A percentile compares a stretch with the other conserved stretches of the same genome.
Conservation (phyloP, 345 rosid genomes). For the Conringia planisiliqua region DNA sequence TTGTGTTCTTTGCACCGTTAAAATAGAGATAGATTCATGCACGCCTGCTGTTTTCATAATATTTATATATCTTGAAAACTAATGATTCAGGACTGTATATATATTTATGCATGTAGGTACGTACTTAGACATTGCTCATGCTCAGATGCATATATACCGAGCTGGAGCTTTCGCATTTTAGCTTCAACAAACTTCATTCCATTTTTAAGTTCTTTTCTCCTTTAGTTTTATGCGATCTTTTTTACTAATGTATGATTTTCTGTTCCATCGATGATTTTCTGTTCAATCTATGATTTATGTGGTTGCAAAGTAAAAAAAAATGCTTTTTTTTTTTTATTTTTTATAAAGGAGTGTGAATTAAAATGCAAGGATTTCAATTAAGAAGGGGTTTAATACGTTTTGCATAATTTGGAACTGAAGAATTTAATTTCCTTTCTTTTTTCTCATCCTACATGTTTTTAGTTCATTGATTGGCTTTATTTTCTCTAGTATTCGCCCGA, state of each 20-base stretch:
- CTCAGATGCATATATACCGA: slow-evolving; percentile 18
- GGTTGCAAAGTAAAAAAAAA: neutral
- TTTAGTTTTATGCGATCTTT: neutral
- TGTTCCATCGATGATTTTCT: neutral
- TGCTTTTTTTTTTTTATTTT: neutral
- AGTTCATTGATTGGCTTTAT: neutral
- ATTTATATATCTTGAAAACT: neutral
- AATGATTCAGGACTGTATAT: slow-evolving; percentile 1
- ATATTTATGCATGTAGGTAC: neutral
- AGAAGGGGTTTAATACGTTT: neutral
- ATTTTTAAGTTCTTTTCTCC: neutral
- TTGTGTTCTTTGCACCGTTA: slow-evolving; percentile 25
- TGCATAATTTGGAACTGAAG: neutral
- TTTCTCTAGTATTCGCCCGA: neutral
- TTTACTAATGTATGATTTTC: neutral
- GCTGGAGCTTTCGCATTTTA: slow-evolving; percentile 25
- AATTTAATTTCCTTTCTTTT: neutral
- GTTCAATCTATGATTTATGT: neutral
- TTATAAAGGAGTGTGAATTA: neutral
- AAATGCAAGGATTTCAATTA: neutral
- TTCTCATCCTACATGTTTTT: neutral
- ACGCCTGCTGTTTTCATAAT: slow-evolving; percentile 9
- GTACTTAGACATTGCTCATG: slow-evolving; percentile 24
- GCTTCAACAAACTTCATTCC: slow-evolving; percentile 23
- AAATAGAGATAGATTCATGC: slow-evolving; percentile 26